phyloP scores from a whole-genome alignment of 768 basidiomycete genomes.

The Candolleomyces aberdarensis region DNA sequence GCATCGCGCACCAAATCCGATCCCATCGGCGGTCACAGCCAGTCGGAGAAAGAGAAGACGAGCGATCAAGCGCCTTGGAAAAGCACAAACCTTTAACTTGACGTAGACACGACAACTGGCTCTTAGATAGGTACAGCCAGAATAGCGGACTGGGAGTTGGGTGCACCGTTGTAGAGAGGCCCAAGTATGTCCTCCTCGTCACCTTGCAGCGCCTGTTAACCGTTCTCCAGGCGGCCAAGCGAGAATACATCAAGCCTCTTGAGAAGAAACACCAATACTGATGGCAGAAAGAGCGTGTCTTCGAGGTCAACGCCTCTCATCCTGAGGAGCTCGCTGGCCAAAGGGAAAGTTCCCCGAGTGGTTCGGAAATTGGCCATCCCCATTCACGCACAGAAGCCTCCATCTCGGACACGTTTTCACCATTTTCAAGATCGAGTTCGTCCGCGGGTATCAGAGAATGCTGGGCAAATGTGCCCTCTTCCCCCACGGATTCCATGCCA shows the following conservation, averaged over 20 bases:
- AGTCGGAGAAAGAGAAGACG: too few relatives aligned
- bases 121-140: too few relatives aligned
- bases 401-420: conserved; percentile 98
- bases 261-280: conserved; percentile 82
- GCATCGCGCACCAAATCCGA: too few relatives aligned
- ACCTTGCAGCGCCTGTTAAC: neutral
- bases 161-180: too few relatives aligned
- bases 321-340: conserved; percentile 57
- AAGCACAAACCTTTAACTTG: too few relatives aligned
- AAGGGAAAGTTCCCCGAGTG: conserved; percentile 86
- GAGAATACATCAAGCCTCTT: conserved; percentile 79
- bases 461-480: conserved; percentile 91
- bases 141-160: too few relatives aligned
- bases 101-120: too few relatives aligned
- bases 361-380: conserved; percentile 95
- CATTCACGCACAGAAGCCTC: conserved; percentile 98
- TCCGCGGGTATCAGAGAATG: conserved; percentile 93
- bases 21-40: too few relatives aligned
- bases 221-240: conserved; percentile 78
- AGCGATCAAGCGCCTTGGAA: too few relatives aligned
- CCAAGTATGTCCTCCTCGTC: conserved; percentile 39
- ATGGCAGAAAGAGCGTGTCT: conserved; percentile 76
- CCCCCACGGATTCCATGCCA: conserved; percentile 97
- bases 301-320: conserved; percentile 83
- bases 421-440: conserved; percentile 97